Conservation (phyloP, 2,329 filamentous ascomycete species). For the Hymenoscyphus occultus region DNA sequence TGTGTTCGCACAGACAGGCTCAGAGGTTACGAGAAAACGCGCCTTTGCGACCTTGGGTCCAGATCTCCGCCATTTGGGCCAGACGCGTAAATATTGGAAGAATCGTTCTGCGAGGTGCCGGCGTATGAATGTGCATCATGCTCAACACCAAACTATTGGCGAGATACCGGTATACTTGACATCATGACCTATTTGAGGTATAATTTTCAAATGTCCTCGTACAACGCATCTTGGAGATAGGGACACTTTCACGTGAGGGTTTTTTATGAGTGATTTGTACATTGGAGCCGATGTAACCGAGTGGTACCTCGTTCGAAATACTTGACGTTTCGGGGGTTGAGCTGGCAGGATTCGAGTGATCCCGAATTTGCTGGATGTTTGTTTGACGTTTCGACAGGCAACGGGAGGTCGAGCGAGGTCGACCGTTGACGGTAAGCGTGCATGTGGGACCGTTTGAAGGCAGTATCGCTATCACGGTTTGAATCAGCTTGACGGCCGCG, state of each 20-base stretch:
- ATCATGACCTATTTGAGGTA: background rate
- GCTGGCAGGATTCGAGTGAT: background rate
- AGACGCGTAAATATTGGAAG: constrained; percentile 2
- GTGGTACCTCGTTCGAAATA: background rate
- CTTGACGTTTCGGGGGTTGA: background rate
- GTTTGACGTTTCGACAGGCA: background rate
- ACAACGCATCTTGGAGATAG: background rate
- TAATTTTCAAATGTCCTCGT: background rate
- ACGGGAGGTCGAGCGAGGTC: background rate
- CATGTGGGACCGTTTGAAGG: background rate
- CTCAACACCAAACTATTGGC: background rate
- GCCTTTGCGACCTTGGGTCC: background rate
- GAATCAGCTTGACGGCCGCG: background rate
- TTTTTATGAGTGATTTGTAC: background rate
- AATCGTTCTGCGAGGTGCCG: background rate
- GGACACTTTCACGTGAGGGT: background rate
- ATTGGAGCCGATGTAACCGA: background rate
- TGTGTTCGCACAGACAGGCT: background rate
- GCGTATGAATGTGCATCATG: background rate
- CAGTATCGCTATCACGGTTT: background rate
- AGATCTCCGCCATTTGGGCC: background rate
- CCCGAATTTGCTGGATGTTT: background rate
- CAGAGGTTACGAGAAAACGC: background rate
- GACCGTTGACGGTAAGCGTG: background rate
- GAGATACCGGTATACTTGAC: background rate